Conservation (phyloP, 2,329 filamentous ascomycete species). For the Verticillium longisporum region DNA sequence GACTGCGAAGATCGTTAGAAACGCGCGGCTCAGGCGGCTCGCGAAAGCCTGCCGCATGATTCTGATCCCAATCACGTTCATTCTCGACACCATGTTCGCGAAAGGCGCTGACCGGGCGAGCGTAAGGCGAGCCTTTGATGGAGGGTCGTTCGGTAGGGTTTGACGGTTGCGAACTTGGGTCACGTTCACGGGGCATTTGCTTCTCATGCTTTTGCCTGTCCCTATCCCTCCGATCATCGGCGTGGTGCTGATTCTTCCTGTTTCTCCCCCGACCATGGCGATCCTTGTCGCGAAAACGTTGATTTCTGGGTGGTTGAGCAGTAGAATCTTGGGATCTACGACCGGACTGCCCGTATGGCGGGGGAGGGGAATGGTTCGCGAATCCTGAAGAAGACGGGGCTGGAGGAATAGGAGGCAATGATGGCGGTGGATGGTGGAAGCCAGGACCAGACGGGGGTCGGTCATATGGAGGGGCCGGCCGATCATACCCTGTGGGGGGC, state of each 20-base stretch:
- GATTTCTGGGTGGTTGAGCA: not conserved
- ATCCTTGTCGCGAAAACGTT: not conserved
- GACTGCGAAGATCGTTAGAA: constrained; percentile 40
- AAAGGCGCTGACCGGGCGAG: not conserved
- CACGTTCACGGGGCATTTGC: not conserved
- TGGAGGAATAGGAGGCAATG: not conserved
- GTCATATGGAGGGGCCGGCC: constrained; percentile 3
- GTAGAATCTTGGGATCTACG: not conserved
- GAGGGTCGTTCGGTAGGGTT: not conserved
- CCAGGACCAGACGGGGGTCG: constrained; percentile 11
- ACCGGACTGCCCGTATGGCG: not conserved
- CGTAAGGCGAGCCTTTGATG: not conserved
- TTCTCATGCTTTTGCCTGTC: not conserved
- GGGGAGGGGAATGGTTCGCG: not conserved
- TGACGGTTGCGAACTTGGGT: not conserved
- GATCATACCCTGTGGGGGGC: not conserved
- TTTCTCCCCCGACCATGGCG: not conserved
- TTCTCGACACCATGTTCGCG: not conserved
- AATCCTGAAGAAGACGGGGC: not conserved
- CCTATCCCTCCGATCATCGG: not conserved
- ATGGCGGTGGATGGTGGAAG: constrained; percentile 10
- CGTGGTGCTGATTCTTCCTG: not conserved
- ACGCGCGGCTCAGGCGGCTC: constrained; percentile 24
- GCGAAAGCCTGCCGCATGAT: constrained; percentile 29
- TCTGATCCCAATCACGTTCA: constrained; percentile 27